phyloP scores from a whole-genome alignment of 441 rosid species.

The Biscutella laevigata region DNA sequence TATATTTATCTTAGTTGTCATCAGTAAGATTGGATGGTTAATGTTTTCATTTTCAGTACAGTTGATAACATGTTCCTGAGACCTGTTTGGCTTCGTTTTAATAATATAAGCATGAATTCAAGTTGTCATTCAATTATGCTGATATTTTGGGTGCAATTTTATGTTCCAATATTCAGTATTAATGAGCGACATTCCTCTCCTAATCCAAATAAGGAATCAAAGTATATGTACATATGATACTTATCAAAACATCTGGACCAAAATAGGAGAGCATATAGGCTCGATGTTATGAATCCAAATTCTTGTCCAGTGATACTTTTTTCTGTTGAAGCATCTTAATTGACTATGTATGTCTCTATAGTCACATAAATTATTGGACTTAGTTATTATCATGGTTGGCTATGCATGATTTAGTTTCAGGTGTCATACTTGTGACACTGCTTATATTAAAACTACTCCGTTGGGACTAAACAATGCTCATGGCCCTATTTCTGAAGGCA shows the following conservation, averaged over 20 bases:
- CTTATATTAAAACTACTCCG: conserved; percentile 7
- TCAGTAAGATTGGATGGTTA: conserved; percentile 7
- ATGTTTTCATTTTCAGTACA: not conserved
- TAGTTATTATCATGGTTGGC: not conserved
- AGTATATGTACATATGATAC: not conserved
- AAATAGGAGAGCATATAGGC: conserved; percentile 6
- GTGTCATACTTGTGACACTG: not conserved
- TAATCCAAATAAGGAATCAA: conserved; percentile 6
- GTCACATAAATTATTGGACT: not conserved
- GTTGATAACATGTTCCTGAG: conserved; percentile 3
- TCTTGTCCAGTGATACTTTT: conserved; percentile 1
- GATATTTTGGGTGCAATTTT: not conserved
- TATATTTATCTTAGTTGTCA: conserved; percentile 5
- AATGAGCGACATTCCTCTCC: conserved; percentile 4
- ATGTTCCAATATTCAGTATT: conserved; percentile 1
- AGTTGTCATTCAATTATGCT: not conserved
- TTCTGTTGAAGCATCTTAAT: conserved; percentile 1
- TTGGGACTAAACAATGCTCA: not conserved
- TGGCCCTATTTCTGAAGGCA: not conserved
- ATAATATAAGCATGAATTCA: conserved; percentile 2
- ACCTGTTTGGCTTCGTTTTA: not conserved
- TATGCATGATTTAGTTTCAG: not conserved
- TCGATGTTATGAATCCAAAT: not conserved
- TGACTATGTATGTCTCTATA: not conserved
- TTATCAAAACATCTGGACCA: not conserved